phyloP scores from a whole-genome alignment of 805 yeast genomes.

The Wickerhamiella allomyrinae region DNA sequence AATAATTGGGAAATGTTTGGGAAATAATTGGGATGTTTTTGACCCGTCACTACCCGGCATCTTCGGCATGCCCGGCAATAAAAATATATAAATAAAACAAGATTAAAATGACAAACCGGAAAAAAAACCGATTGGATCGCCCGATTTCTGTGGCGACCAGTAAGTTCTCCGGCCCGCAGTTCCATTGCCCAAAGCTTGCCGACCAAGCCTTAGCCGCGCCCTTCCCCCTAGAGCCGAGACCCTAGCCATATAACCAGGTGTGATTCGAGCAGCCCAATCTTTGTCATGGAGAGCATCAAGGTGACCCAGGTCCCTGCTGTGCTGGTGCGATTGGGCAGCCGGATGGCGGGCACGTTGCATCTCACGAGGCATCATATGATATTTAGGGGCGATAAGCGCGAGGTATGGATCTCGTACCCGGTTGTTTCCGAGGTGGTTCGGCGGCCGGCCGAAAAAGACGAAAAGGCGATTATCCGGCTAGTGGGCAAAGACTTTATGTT shows the following conservation, averaged over 20 bases:
- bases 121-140: too few species aligned
- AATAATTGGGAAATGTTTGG: too few species aligned
- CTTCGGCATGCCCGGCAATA: too few species aligned
- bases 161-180: not conserved
- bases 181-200: not conserved
- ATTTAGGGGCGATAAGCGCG: constrained; percentile 36
- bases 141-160: too few species aligned
- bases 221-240: too few species aligned
- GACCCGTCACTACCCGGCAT: too few species aligned
- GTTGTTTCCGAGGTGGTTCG: constrained; percentile 38
- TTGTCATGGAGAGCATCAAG: constrained; percentile 13
- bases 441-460: constrained; percentile 9
- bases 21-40: too few species aligned
- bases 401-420: constrained; percentile 88
- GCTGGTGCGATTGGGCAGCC: constrained; percentile 43
- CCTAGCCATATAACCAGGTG: too few species aligned
- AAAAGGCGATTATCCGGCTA: constrained; percentile 43
- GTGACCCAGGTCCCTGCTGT: constrained; percentile 27
- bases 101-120: too few species aligned
- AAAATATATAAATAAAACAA: too few species aligned
- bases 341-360: constrained; percentile 46
- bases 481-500: constrained; percentile 77
- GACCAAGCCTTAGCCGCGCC: not conserved
- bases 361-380: constrained; percentile 66
- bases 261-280: not conserved